Base-by-base conservation (phyloP, 768 basidiomycete species). In the Mycena floridula region DNA sequence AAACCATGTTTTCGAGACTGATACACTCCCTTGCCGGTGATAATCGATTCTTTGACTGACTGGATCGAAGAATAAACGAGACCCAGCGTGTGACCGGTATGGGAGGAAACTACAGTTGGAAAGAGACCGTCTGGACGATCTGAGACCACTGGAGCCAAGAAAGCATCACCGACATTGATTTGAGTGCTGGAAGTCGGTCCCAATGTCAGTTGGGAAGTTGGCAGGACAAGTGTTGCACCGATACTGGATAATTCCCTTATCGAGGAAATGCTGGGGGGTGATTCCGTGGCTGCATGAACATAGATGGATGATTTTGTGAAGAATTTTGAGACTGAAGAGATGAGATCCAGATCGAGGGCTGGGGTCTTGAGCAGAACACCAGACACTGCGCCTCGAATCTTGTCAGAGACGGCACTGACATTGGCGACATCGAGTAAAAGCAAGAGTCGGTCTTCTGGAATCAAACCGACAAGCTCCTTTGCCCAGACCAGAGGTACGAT, bases 1-100 rank as follows among this genome's bases (percentile, higher is more conserved):
- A 98, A 68, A 13, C 94, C 94, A 56, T 95, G 90, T 59, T 89
- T 92, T 48, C 96, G 81, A 16, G 94, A 97, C 59, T 97, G 93
- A 60, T 99, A 99, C 11, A 95, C 85, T 13, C 96, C 96, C 58
- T 83, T 85, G 22, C 92, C 91, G 2, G 91, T 84, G 27, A 81
- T 49, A 60, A 99, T 91, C 53, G 88, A 86, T 61, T 94, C 89
- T 40, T 74, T 76, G 54, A 98, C 73, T 4, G 93, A 95, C 53
- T 86, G 82, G 42, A 62, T 55, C 18, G 95, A 98, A 9, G 96
- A 98, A 68, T 99, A 99, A 26, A 97, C 96, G 44, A 99, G 77
- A 15, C 96, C 96, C 13, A 98, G 79, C 5, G 83, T 73, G 51
- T 81, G 80, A 21, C 85, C 85, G 18, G 79, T 79, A 50, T 87